phyloP scores from a whole-genome alignment of 2,329 filamentous ascomycete species.

The Emergomyces orientalis region DNA sequence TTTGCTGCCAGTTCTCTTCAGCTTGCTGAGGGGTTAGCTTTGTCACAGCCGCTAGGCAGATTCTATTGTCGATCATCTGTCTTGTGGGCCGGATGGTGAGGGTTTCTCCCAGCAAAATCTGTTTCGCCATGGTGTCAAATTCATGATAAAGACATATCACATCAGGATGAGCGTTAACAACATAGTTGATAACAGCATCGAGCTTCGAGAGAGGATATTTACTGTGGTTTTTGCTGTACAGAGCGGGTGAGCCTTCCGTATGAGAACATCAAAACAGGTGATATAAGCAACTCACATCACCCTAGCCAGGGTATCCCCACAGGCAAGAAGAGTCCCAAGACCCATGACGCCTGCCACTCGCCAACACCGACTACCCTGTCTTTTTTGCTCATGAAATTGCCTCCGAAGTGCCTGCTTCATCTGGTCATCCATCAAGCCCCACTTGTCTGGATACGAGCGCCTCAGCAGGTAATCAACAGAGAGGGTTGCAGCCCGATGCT shows the following conservation, averaged over 20 bases:
- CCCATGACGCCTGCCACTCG: background rate
- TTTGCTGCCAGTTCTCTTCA: no score
- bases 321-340: background rate
- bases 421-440: constrained; percentile 1
- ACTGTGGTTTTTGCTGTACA: constrained; percentile 7
- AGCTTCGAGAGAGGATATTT: constrained; percentile 8
- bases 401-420: constrained; percentile 1
- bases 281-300: constrained; percentile 6
- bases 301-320: background rate
- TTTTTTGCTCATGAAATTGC: constrained; percentile 4
- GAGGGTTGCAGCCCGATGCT: constrained; percentile 6
- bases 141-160: constrained; percentile 8
- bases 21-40: constrained; percentile 4
- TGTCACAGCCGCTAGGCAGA: background rate
- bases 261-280: background rate
- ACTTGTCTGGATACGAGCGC: background rate
- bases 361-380: constrained; percentile 6
- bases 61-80: constrained; percentile 6
- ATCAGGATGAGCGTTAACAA: constrained; percentile 8
- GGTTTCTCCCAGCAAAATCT: constrained; percentile 8
- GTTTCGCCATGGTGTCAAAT: constrained; percentile 6
- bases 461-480: constrained; percentile 6
- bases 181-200: constrained; percentile 10
- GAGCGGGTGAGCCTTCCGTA: background rate
- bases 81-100: background rate